Base-by-base conservation (phyloP, 2,329 filamentous ascomycete species). In the Alternaria arborescens region DNA sequence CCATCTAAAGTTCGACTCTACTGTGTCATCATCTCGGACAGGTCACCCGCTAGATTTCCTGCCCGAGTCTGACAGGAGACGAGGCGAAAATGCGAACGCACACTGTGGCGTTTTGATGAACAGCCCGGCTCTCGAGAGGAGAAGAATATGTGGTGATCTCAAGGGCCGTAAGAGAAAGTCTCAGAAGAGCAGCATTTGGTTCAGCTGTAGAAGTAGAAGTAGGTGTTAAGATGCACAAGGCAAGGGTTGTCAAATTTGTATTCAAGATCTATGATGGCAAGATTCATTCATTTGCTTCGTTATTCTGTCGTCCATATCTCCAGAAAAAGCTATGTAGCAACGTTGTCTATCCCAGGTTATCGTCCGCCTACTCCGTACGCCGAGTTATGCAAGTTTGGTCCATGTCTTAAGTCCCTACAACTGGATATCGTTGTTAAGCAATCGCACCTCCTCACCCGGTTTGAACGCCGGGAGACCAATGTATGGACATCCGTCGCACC, bases 381-480 rank as follows among this genome's bases (percentile, higher is more conserved):
- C 55, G 28, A 40, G 11, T 24, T 30, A 42, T 43, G 22, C 30
- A 52, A 36, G 43, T 22, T 51, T 28, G 8, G 11, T 41, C 20
- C 16, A 22, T 18, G 18, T 24, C 42, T 4, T 28, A 26, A 8
- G 26, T 12, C 6, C 56, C 50, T 72, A 97, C 75, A 97, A 82
- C 82, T 97, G 94, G 60, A 93, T 87, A 73, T 92, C 88, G 68
- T 97, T 92, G 78, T 96, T 94, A 73, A 97, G 77, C 61, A 99
- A 83, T 74, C 89, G 86, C 52, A 98, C 93, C 82, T 98, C 93
- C 83, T 99, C 94, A 16, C 95, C 95, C 4, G 93, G 93, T 84
- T 97, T 97, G 84, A 99, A 99, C 5, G 95, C 91, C 14, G 95
- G 95, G 69, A 99, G 85, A 5, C 94, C 94, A 71, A 97, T 91